Base-by-base conservation (phyloP, 2,329 filamentous ascomycete genomes). In the Botrytis fabae region DNA sequence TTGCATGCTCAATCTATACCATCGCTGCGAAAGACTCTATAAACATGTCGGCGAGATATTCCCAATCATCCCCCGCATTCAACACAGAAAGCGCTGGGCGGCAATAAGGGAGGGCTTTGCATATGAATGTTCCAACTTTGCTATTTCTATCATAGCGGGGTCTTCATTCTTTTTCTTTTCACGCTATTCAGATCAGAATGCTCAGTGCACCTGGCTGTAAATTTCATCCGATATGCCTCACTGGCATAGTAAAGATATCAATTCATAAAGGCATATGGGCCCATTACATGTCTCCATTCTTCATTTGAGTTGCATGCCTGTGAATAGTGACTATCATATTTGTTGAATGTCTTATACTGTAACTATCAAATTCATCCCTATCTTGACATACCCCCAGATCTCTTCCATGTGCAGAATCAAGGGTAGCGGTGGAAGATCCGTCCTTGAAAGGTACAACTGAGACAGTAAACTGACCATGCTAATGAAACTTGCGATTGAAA, bases 401-500 rank as follows among this genome's bases (percentile, higher is more conserved):
- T 75, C 57, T 46, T 74, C 76, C 25, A 73, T 75, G 73, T 80
- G 75, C 25, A 75, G 64, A 46, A 80, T 78, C 16, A 80, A 62
- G 16, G 79, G 80, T 22, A 81, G 77, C 18, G 78, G 75, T 6
- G 78, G 78, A 68, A 79, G 77, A 66, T 80, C 78, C 48, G 73
- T 79, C 28, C 80, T 75, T 20, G 79, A 78, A 7, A 81, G 65
- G 72, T 94, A 90, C 71, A 92, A 85, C 79, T 93, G 90, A 16
- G 89, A 82, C 32, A 94, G 85, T 69, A 94, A 82, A 18, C 88
- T 87, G 70, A 90, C 87, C 90, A 94, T 92, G 82, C 89, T 93
- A 78, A 93, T 86, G 82, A 93, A 94, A 82, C 90, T 92, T 54
- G 91, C 90, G 75, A 92, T 89, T 69, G 91, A 93, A 80, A 94